These are phyloP conservation scores for Orbilia quercus DNA, from an alignment of 2,329 filamentous ascomycete genomes.

Conservation along the genomic window DNA sequence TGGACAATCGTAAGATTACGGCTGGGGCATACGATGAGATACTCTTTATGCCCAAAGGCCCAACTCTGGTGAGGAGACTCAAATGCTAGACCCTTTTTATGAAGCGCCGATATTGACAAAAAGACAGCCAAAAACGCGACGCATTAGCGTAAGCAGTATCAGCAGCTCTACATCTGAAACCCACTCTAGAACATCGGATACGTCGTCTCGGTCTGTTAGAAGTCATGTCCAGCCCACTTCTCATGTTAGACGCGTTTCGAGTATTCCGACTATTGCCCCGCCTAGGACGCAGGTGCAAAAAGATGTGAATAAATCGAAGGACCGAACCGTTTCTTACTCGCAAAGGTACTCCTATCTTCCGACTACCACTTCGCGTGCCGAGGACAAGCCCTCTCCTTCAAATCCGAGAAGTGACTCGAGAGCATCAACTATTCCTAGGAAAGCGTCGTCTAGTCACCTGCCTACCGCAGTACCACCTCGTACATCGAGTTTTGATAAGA, in stretches of 20 bases:
- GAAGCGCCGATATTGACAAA: background rate
- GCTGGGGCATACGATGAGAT: background rate
- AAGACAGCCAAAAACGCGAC: constrained; percentile 13
- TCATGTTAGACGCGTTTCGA: constrained; percentile 43
- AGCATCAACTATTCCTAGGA: constrained; percentile 32
- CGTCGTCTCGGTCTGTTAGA: constrained; percentile 2
- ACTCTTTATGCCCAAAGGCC: constrained; percentile 5
- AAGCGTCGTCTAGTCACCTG: constrained; percentile 37
- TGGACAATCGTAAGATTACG: constrained; percentile 12
- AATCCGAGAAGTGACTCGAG: constrained; percentile 28
- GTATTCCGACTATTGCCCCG: constrained; percentile 51
- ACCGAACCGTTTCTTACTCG: constrained; percentile 18
- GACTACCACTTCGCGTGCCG: background rate
- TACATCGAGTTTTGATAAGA: constrained; percentile 48
- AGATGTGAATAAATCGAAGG: constrained; percentile 6
- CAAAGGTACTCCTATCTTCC: constrained; percentile 27
- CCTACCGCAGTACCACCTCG: constrained; percentile 25
- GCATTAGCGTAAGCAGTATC: constrained; percentile 38
- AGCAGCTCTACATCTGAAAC: constrained; percentile 18
- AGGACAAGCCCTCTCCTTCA: background rate
- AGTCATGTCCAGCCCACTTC: constrained; percentile 6
- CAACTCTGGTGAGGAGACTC: constrained; percentile 18
- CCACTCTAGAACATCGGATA: constrained; percentile 24
- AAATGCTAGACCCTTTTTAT: background rate
- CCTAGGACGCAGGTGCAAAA: constrained; percentile 34